Percentiles rank a stretch among this genome's conserved stretches.
phyloP scores from a whole-genome alignment of 1,139 yeast genomes.

The Candida buenavistaensis region DNA sequence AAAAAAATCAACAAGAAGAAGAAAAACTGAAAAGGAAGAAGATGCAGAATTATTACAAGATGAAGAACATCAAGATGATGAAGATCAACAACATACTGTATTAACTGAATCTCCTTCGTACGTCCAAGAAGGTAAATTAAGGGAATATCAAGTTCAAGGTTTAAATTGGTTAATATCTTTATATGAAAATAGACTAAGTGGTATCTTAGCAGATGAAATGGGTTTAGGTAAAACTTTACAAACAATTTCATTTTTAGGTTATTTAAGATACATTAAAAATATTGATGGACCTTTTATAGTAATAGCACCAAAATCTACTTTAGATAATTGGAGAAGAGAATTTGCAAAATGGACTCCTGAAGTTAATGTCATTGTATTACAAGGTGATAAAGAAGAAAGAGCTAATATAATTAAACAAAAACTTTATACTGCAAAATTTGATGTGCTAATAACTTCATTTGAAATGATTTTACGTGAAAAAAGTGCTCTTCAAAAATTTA shows the following conservation, averaged over 20 bases:
- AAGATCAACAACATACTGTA: conserved; percentile 51
- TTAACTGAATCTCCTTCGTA: conserved; percentile 81
- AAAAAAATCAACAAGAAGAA: conserved; percentile 16
- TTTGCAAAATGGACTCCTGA: conserved; percentile 95
- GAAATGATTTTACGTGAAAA: conserved; percentile 93
- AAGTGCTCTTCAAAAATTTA: conserved; percentile 71
- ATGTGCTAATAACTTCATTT: conserved; percentile 85
- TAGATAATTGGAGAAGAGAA: conserved; percentile 95
- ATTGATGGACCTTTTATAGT: conserved; percentile 91
- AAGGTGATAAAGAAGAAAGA: conserved; percentile 84
- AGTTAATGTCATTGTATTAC: conserved; percentile 80
- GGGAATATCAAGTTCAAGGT: conserved; percentile 71
- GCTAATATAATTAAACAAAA: conserved; percentile 56
- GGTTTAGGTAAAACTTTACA: conserved; percentile 51
- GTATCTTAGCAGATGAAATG: conserved; percentile 52
- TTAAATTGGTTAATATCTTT: conserved; percentile 48
- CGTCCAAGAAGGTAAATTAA: conserved; percentile 58
- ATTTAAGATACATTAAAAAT: conserved; percentile 71
- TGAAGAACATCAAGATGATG: conserved; percentile 60
- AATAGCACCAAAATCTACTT: conserved; percentile 91
- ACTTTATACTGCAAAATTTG: conserved; percentile 74
- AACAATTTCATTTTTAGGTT: conserved; percentile 70
- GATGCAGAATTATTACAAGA: conserved; percentile 84
- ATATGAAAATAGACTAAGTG: conserved; percentile 45
- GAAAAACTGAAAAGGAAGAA: conserved; percentile 89